A percentile compares a stretch with the other conserved stretches of the same genome.
These are phyloP conservation scores for Hygrophorus russula DNA, from an alignment of 768 basidiomycete genomes.

Conservation along the genomic window DNA sequence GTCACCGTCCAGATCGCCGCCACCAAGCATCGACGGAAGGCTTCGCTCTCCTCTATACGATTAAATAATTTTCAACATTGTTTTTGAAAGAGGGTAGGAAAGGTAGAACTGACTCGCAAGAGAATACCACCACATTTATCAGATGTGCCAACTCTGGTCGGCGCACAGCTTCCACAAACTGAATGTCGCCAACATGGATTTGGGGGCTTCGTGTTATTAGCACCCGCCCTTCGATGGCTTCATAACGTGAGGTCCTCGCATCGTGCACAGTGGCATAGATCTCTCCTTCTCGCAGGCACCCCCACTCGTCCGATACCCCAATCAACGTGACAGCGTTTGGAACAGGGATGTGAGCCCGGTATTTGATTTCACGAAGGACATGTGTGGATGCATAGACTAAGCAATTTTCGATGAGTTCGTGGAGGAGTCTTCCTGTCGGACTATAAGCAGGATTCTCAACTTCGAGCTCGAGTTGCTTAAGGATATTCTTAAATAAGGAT, in stretches of 20 bases:
- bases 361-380: slow-evolving; percentile 39
- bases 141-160: slow-evolving; percentile 26
- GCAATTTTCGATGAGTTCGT: slow-evolving; percentile 24
- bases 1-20: slow-evolving; percentile 45
- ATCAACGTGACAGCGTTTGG: slow-evolving; percentile 38
- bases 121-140: slow-evolving; percentile 38
- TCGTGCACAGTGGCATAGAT: slow-evolving; percentile 33
- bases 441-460: slow-evolving; percentile 9
- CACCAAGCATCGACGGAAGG: slow-evolving; percentile 36
- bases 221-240: slow-evolving; percentile 24
- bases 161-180: slow-evolving; percentile 30
- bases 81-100: background rate
- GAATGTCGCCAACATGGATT: slow-evolving; percentile 40
- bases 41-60: slow-evolving; percentile 27
- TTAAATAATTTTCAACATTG: slow-evolving; percentile 1
- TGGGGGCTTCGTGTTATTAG: slow-evolving; percentile 42
- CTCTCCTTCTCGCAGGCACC: slow-evolving; percentile 32
- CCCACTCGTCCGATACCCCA: slow-evolving; percentile 42
- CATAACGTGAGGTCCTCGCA: slow-evolving; percentile 15
- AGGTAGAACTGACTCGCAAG: slow-evolving; percentile 26
- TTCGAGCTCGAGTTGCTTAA: slow-evolving; percentile 19
- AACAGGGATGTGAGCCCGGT: slow-evolving; percentile 37
- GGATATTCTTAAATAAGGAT: slow-evolving; percentile 28
- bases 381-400: slow-evolving; percentile 31
- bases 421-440: slow-evolving; percentile 11